These are phyloP conservation scores for Mikania micrantha DNA, from an alignment of 129 eudicot species.

Conservation along the genomic window DNA sequence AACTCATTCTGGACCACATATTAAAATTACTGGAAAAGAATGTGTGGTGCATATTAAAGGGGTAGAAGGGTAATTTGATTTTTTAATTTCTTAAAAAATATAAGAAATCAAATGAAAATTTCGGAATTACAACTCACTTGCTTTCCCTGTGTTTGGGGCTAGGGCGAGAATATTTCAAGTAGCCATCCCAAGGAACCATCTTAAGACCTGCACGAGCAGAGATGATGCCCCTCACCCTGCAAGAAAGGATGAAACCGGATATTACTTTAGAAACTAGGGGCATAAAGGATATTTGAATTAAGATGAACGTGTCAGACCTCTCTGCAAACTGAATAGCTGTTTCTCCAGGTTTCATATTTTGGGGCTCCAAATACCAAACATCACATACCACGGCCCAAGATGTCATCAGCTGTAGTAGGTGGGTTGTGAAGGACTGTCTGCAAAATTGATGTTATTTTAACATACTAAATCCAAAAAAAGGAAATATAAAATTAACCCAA, in stretches of 20 bases:
- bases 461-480: neutral
- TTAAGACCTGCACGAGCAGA: conserved; percentile 89
- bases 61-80: too few relatives aligned
- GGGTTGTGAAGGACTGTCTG: conserved; percentile 95
- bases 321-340: conserved; percentile 96
- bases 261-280: neutral
- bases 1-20: too few relatives aligned
- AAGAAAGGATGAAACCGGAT: neutral
- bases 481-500: neutral
- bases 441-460: conserved; percentile 15
- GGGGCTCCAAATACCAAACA: conserved; percentile 99
- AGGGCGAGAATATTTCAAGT: conserved; percentile 95
- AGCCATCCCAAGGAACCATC: conserved; percentile 99
- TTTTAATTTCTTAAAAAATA: too few relatives aligned
- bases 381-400: conserved; percentile 99
- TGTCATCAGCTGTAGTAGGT: conserved; percentile 95
- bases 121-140: conserved; percentile 50
- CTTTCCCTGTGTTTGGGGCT: conserved; percentile 93
- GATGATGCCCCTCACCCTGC: conserved; percentile 90
- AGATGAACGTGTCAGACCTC: conserved; percentile 38
- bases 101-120: too few relatives aligned
- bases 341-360: conserved; percentile 88
- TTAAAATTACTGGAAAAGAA: too few relatives aligned
- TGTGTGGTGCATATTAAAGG: neutral
- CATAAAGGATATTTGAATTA: neutral